These are phyloP conservation scores for Podaxis carcinomalis DNA, from an alignment of 768 basidiomycete species.

Conservation along the genomic window DNA sequence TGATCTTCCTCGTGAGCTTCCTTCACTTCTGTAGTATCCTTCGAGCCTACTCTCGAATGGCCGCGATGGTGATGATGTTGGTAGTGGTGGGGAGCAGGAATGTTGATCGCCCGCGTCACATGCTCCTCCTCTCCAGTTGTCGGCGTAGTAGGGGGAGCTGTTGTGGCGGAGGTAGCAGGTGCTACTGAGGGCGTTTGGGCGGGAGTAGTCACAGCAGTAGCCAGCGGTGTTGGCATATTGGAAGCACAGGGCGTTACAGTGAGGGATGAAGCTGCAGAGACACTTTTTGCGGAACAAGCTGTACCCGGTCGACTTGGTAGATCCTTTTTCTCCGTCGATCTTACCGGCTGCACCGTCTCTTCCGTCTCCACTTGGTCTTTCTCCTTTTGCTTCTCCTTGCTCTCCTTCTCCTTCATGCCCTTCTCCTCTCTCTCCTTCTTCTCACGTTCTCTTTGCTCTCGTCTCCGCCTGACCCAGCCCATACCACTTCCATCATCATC, in stretches of 20 bases:
- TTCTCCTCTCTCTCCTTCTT: slow-evolving; percentile 31
- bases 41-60: slow-evolving; percentile 1
- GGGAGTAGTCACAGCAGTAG: not conserved
- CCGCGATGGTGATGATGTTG: slow-evolving; percentile 22
- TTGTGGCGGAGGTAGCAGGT: not conserved
- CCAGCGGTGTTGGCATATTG: not conserved
- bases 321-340: not conserved
- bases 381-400: slow-evolving; percentile 16
- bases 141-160: slow-evolving; percentile 5
- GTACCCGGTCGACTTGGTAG: slow-evolving; percentile 3
- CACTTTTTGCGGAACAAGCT: not conserved
- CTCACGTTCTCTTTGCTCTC: slow-evolving; percentile 54
- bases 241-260: not conserved
- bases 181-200: not conserved
- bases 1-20: slow-evolving; percentile 17
- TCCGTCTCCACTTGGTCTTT: slow-evolving; percentile 14
- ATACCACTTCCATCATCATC: slow-evolving; percentile 87
- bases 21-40: not conserved
- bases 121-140: slow-evolving; percentile 21
- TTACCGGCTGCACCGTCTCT: slow-evolving; percentile 18
- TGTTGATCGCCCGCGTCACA: slow-evolving; percentile 26
- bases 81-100: slow-evolving; percentile 29
- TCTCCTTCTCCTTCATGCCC: slow-evolving; percentile 15
- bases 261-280: not conserved
- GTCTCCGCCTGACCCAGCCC: slow-evolving; percentile 71